phyloP scores from a whole-genome alignment of 129 eudicot species.

The Flaveria sonorensis region DNA sequence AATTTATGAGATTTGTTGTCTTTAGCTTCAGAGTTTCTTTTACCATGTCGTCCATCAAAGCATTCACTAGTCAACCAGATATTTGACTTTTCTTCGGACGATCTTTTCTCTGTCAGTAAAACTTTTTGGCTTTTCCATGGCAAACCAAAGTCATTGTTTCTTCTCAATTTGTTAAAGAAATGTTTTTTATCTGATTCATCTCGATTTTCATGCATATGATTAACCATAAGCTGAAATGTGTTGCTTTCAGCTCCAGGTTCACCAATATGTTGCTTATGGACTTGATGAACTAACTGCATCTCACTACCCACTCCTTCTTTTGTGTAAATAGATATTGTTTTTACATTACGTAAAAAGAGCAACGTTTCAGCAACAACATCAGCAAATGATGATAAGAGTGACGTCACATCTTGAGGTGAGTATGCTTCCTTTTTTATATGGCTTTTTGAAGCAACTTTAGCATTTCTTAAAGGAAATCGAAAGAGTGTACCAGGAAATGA shows the following conservation, averaged over 20 bases:
- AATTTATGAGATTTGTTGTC: constrained; percentile 55
- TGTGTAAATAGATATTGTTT: constrained; percentile 71
- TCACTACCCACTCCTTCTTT: constrained; percentile 76
- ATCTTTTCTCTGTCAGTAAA: constrained; percentile 63
- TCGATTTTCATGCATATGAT: constrained; percentile 55
- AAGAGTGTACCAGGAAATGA: constrained; percentile 95
- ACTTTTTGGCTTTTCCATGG: constrained; percentile 87
- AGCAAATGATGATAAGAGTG: constrained; percentile 86
- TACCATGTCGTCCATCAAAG: constrained; percentile 54
- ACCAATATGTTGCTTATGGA: constrained; percentile 53
- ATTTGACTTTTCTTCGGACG: constrained; percentile 54
- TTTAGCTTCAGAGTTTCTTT: constrained; percentile 43
- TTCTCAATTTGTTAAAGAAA: constrained; percentile 63
- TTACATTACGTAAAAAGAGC: constrained; percentile 87
- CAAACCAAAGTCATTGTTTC: constrained; percentile 46
- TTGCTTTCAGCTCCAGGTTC: constrained; percentile 59
- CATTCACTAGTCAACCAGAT: constrained; percentile 92
- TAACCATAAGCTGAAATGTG: constrained; percentile 59
- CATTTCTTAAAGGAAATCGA: constrained; percentile 88
- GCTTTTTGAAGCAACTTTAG: constrained; percentile 79
- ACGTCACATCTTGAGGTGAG: constrained; percentile 78
- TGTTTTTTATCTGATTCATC: constrained; percentile 56
- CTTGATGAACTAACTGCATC: constrained; percentile 80
- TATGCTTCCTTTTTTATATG: constrained; percentile 91
- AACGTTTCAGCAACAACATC: constrained; percentile 82